Percentiles rank a stretch among this genome's conserved stretches.
phyloP scores from a whole-genome alignment of 1,284 basidiomycete species.

The Boletus semigastroideus region DNA sequence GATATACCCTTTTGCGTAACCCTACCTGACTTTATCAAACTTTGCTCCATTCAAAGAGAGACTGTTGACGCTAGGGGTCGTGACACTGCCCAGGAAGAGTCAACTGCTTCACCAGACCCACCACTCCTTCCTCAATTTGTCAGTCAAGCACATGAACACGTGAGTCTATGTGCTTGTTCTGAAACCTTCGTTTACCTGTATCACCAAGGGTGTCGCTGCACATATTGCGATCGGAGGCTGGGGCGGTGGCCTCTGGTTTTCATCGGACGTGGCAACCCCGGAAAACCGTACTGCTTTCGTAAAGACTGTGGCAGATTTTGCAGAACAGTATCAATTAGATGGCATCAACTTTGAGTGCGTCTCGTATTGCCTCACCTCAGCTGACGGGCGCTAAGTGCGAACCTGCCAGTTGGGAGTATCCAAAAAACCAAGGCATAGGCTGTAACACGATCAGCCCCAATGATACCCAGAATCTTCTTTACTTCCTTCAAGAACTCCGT shows the following conservation, averaged over 20 bases:
- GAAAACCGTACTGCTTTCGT: slow-evolving; percentile 67
- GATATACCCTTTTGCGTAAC: slow-evolving; percentile 45
- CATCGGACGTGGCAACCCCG: slow-evolving; percentile 58
- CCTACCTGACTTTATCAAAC: not conserved
- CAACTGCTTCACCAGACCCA: slow-evolving; percentile 23
- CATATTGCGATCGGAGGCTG: slow-evolving; percentile 82
- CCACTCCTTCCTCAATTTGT: slow-evolving; percentile 52
- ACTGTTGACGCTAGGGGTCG: slow-evolving; percentile 41
- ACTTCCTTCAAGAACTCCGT: slow-evolving; percentile 51
- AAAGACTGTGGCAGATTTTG: slow-evolving; percentile 60
- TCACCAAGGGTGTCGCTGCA: slow-evolving; percentile 60
- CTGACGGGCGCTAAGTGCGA: slow-evolving; percentile 3
- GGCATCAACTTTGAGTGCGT: slow-evolving; percentile 31
- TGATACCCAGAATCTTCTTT: slow-evolving; percentile 47
- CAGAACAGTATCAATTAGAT: slow-evolving; percentile 47
- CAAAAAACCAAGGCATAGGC: slow-evolving; percentile 42
- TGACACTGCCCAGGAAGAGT: slow-evolving; percentile 32
- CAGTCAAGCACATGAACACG: slow-evolving; percentile 46
- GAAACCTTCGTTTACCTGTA: not conserved
- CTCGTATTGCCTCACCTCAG: not conserved
- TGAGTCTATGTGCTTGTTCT: slow-evolving; percentile 6
- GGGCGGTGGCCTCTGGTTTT: slow-evolving; percentile 72
- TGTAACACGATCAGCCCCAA: slow-evolving; percentile 43
- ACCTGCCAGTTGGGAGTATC: slow-evolving; percentile 50
- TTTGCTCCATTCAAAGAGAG: slow-evolving; percentile 37